These are phyloP conservation scores for Sextonia rubra DNA, from an alignment of 164 flowering plant genomes.

Conservation along the genomic window DNA sequence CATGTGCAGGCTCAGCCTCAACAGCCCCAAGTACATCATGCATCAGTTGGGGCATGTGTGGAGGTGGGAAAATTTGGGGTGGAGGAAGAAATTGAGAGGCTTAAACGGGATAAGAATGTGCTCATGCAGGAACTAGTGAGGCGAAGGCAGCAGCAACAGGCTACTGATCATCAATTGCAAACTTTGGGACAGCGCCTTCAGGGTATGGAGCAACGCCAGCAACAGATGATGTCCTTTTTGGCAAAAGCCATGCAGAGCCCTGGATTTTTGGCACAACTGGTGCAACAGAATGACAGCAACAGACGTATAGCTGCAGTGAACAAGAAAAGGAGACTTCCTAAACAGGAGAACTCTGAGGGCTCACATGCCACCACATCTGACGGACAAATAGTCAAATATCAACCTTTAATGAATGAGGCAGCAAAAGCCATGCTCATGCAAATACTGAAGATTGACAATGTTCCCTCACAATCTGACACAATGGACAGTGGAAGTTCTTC, in stretches of 20 bases:
- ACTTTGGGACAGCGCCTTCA: slow-evolving; percentile 55
- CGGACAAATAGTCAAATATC: slow-evolving; percentile 58
- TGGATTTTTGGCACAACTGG: slow-evolving; percentile 55
- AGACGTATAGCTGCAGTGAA: slow-evolving; percentile 34
- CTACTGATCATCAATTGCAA: slow-evolving; percentile 58
- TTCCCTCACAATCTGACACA: slow-evolving; percentile 22
- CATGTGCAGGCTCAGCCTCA: slow-evolving; percentile 24
- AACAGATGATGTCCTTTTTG: slow-evolving; percentile 79
- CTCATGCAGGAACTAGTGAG: slow-evolving; percentile 75
- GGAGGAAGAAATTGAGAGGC: slow-evolving; percentile 63
- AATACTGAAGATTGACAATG: slow-evolving; percentile 40
- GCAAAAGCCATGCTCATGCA: slow-evolving; percentile 55
- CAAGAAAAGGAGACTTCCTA: slow-evolving; percentile 62
- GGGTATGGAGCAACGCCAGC: slow-evolving; percentile 67
- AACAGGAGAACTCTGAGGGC: slow-evolving; percentile 27
- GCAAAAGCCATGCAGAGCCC: slow-evolving; percentile 79
- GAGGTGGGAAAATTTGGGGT: slow-evolving; percentile 71
- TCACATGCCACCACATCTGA: slow-evolving; percentile 20
- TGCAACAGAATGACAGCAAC: slow-evolving; percentile 52
- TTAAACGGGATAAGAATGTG: slow-evolving; percentile 62
- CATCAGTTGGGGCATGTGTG: slow-evolving; percentile 44
- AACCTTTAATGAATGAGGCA: slow-evolving; percentile 60
- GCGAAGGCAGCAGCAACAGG: slow-evolving; percentile 68
- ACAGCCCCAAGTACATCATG: slow-evolving; percentile 28
- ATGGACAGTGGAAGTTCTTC: slow-evolving; percentile 29